Conservation (phyloP, 2,329 filamentous ascomycete species). For the Aspergillus unguis region DNA sequence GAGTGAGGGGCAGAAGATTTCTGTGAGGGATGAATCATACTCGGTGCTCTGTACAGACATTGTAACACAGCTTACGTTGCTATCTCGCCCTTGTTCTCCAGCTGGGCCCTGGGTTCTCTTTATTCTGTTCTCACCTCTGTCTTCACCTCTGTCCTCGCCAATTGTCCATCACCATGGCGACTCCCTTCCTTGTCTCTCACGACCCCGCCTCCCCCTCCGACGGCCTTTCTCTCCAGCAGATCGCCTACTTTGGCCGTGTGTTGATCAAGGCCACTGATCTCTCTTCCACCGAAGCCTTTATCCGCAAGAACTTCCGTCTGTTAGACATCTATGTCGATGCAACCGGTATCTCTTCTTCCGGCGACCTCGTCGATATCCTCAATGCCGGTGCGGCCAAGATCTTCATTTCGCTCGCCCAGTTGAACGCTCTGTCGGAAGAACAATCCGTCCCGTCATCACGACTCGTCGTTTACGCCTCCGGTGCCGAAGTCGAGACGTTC, state of each 20-base stretch:
- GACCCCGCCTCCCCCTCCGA: constrained; percentile 43
- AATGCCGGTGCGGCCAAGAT: constrained; percentile 81
- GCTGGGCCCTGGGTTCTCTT: background rate
- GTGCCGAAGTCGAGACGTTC: constrained; percentile 37
- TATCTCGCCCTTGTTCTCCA: background rate
- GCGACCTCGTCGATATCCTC: constrained; percentile 75
- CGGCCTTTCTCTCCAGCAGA: constrained; percentile 52
- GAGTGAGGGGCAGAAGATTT: background rate
- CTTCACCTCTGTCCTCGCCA: background rate
- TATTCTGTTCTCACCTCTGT: background rate
- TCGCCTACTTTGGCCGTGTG: constrained; percentile 59
- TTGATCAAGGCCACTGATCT: constrained; percentile 50
- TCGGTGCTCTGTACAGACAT: background rate
- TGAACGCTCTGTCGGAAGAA: constrained; percentile 54
- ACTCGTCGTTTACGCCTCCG: constrained; percentile 54
- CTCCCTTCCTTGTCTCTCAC: constrained; percentile 41
- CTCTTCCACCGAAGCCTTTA: constrained; percentile 47
- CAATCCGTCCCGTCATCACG: constrained; percentile 54
- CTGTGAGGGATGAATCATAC: background rate
- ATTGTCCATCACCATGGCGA: constrained; percentile 35
- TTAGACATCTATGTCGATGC: constrained; percentile 72
- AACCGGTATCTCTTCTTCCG: constrained; percentile 62
- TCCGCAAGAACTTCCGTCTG: constrained; percentile 55
- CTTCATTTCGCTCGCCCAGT: constrained; percentile 71
- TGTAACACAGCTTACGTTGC: background rate